Evolutionary conservation across 116 monocot genomes (phyloP), one percentile per base, ranked within the genome.

Genomic region (Papilionanthe hybrid): DNA sequence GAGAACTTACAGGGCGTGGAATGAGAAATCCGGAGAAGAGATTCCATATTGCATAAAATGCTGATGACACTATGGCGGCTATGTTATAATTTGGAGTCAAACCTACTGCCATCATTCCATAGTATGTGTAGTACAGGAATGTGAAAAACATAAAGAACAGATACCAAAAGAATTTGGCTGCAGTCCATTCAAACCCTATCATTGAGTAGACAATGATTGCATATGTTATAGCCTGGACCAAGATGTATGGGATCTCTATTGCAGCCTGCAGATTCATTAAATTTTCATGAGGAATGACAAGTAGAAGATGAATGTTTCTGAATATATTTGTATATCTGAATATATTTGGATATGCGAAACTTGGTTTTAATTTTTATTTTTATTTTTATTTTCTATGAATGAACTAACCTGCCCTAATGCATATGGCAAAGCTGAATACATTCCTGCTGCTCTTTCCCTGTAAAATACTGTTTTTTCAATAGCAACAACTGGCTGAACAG

Each of bases 141-240:
- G 92, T 87, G 85, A 92, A 89, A 78, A 82, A 92, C 86, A 87
- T 86, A 82, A 92, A 92, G 89, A 92, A 92, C 78, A 89, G 7
- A 56, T 92, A 89, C 92, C 89, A 92, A 49, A 92, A 85, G 86
- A 92, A 92, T 44, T 92, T 92, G 1, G 82, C 84, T 19, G n/a
- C 79, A 7, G 89, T 92, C 92, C 92, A 92, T 78, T 92, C 84
- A 72, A 89, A 92, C 28, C 87, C 82, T 22, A 89, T 86, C 92
- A 92, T 92, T 2, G 85, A 71, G 67, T 92, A 92, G 1, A 92
- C 92, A 65, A 89, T 77, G 7, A 86, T 50, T 3, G 87, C 85
- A 43, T 89, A 92, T 25, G 85, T 42, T 29, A 82, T 0, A 28
- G 87, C 5, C 84, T 92, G 92, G n/a, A 84, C 76, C 4, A 92